These are phyloP conservation scores for Cephaloascus albidus DNA, from an alignment of 805 yeast species.

Conservation along the genomic window DNA sequence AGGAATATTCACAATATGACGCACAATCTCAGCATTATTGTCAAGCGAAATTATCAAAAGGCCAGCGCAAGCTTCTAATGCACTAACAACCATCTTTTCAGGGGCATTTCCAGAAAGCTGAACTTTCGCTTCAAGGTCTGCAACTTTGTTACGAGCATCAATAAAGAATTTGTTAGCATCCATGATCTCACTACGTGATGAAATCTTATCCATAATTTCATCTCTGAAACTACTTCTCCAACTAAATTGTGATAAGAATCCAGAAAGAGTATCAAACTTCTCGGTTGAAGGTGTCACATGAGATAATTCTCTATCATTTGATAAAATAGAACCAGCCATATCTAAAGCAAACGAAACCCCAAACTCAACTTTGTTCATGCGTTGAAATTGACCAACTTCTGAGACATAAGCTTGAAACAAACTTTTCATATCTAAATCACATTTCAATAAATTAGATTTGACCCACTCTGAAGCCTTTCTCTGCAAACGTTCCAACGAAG, in stretches of 20 bases:
- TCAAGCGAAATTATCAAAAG: constrained; percentile 19
- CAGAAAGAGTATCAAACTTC: constrained; percentile 53
- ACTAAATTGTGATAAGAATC: constrained; percentile 66
- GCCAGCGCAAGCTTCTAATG: constrained; percentile 17
- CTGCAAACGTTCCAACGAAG: constrained; percentile 53
- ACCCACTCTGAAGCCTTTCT: constrained; percentile 63
- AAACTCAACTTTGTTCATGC: constrained; percentile 35
- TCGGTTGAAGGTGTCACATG: constrained; percentile 30
- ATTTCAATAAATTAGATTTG: constrained; percentile 39
- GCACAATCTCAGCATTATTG: constrained; percentile 35
- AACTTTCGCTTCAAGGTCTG: constrained; percentile 33
- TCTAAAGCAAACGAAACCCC: constrained; percentile 91
- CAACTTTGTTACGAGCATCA: constrained; percentile 13
- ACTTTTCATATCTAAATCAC: constrained; percentile 69
- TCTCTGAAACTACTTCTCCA: constrained; percentile 46
- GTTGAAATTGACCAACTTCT: constrained; percentile 18
- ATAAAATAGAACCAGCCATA: constrained; percentile 68
- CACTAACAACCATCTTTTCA: constrained; percentile 1
- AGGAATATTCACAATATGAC: constrained; percentile 58
- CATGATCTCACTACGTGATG: background rate
- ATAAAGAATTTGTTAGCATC: background rate
- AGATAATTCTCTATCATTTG: constrained; percentile 57
- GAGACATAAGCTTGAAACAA: constrained; percentile 72
- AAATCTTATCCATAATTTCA: constrained; percentile 17
- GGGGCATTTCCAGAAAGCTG: background rate